Base-by-base conservation (phyloP, 1,284 basidiomycete genomes). In the Agroathelia rolfsii region DNA sequence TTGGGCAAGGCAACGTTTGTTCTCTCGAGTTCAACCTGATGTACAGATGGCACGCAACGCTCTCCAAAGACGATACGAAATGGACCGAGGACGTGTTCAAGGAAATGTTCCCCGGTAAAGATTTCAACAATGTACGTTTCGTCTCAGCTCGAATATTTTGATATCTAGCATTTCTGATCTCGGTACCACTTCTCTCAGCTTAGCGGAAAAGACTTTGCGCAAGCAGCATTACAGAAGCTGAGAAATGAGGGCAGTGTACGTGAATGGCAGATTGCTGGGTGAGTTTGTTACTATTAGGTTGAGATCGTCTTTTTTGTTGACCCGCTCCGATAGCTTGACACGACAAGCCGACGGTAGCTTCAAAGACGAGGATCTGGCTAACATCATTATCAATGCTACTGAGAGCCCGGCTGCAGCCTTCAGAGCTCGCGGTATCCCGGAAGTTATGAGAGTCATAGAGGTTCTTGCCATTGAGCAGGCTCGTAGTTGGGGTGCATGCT, bases 21-120 rank as follows among this genome's bases (percentile, higher is more conserved):
- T 77, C 78, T 0, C 53, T 84, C 31, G 84, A 87, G 51, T 83
- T 83, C 56, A 83, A 81, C 46, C 56, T 80, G 5, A 55, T 83
- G 10, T 84, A 83, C 50, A 60, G 72, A 28, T 87, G 83, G 84
- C 84, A 88, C 47, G 62, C 80, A 9, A 65, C 76, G 1, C 52
- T 79, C 6, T 79, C 76, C 3, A 41, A 64, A 39, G 38, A 64
- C 29, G 82, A 88, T 48, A 64, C 67, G 1, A 28, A 56, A 21
- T 86, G 80, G 81, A 69, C 71, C 2, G 62, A 71, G 35, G 41
- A 56, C 2, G 32, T 57, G 10, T 75, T 85, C 50, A 48, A 51
- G 8, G 32, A 55, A 3, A 38, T 66, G 7, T 70, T 82, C 36
- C 39, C 51, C 2, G 58, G 52, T 7, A 51, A 56, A 36, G 58